Evolutionary conservation across 2,329 filamentous ascomycete genomes (phyloP), one percentile per base, ranked within the genome.

Genomic region (Cladosporium sp.): DNA sequence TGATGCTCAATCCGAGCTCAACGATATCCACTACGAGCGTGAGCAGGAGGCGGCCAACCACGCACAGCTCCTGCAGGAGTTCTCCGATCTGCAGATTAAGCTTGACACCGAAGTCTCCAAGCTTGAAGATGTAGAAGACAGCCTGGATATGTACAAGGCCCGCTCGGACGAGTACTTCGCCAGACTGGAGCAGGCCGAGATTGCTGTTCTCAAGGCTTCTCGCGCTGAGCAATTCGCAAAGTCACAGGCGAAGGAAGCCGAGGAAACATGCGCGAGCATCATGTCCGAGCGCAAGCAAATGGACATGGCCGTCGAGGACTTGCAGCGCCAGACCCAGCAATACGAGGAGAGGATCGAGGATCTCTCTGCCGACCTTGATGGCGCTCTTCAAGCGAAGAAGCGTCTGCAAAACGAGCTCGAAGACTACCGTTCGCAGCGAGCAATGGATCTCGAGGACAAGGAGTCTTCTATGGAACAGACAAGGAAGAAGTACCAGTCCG

Each of bases 401-500:
- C 88, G 94, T 66, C 88, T 98, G 26, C 94, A 99, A 77, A 93
- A 98, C 75, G 94, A 99, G 80, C 89, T 99, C 2, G 94, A 98
- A 78, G 94, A 99, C 78, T 99, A 98, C 82, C 89, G 95, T 67
- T 96, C 89, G 75, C 93, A 97, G 78, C 88, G 94, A 56, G 93
- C 93, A 65, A 96, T 96, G 78, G 95, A 98, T 73, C 91, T 98
- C 64, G 95, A 98, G 78, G 94, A 99, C 79, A 97, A 95, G 78
- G 94, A 98, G 78, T 90, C 90, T 11, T 95, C 91, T 70, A 91
- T 97, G 87, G 95, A 99, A 79, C 94, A 98, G 79, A 97, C 94
- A 51, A 88, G 94, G 74, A 95, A 94, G 84, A 99, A 98, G 83
- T 99, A 98, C 76, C 95, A 98, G 76, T 86, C 89, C 49, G 94